Evolutionary conservation across 106 monocot genomes (phyloP), one percentile per base, ranked within the genome.

Genomic region (Chionographis japonica): DNA sequence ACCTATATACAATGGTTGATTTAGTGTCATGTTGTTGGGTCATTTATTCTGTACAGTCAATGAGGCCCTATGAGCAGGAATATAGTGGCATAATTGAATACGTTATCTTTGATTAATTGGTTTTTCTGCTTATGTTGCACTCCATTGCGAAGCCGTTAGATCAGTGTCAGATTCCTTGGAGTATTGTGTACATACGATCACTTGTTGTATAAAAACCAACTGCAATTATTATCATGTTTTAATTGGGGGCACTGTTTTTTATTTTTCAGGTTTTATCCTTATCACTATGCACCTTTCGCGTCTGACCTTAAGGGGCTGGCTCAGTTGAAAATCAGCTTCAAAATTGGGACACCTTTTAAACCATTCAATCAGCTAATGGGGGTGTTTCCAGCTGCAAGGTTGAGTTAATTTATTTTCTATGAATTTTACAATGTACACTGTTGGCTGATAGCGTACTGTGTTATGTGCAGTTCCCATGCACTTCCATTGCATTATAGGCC

Each of bases 301-400:
- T 95, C 95, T 43, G 95, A 95, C 71, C 71, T 95, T 56, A 91
- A 81, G 74, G 80, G 52, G 77, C 58, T 95, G 68, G 67, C 66
- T 65, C 60, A 75, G 18, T 58, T 92, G 37, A 52, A 86, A n/a
- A 84, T 95, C 70, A 78, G 49, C 40, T 95, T 95, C 69, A 60
- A 78, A 58, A 42, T 95, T 57, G 95, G 95, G n/a, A 36, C 82
- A 19, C 95, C 95, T 71, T 95, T 95, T 63, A 88, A 89, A 61
- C 95, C 95, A 18, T 95, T 95, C 35, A 74, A 86, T 77, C 95
- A 95, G 58, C 70, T 95, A 51, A 91, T 95, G 95, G 95, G 95
- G 6, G 95, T 95, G n/a, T 95, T 95, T 71, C 95, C 95, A 58
- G 91, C 91, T 80, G 95, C 95, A 65, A 95, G 95, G 95, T 95